Base-by-base conservation (phyloP, 164 flowering plant species). In the Vitis rupestris region DNA sequence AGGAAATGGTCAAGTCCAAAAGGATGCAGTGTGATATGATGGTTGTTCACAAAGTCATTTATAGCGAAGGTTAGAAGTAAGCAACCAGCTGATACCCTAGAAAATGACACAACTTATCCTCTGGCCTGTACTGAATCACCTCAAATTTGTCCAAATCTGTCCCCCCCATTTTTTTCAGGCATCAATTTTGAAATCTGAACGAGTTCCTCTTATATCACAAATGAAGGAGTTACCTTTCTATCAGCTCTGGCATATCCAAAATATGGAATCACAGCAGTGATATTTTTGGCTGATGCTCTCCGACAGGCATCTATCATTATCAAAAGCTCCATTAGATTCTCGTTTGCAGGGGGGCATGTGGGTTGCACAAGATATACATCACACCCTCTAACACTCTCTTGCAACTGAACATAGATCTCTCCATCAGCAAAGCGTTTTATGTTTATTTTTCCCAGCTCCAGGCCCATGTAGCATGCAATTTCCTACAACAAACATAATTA, bases 221-320 rank as follows among this genome's bases (percentile, higher is more conserved):
- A 3, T 3, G 44, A 37, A 37, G 4, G 44, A 31, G 44, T 29
- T 77, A 82, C 99, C 99, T 93, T 91, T 79, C 99, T 84, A 75
- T 96, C 99, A 77, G 99, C 99, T 72, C 99, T 83, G 50, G 99
- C 98, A 80, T 96, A 96, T 77, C 99, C 99, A 88, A 96, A 96
- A 76, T 96, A 96, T 15, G 99, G 99, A 82, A 96, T 92, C 17
- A 96, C 99, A 5, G 98, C 99, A 74, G 98, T 96, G 60, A 96
- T 89, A 61, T 75, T 93, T 72, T 96, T 96, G 71, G 99, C 99
- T 11, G 99, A 96, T 13, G 99, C 98, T 72, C 99, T 88, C 31
- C 97, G 85, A 74, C 98, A 96, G 63, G 99, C 98, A 89, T 96
- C 99, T 5, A 93, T 88, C 97, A 93, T 93, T 55, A 96, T 76